Base-by-base conservation (phyloP, 2,329 filamentous ascomycete genomes). In the Pseudocercospora eumusae region DNA sequence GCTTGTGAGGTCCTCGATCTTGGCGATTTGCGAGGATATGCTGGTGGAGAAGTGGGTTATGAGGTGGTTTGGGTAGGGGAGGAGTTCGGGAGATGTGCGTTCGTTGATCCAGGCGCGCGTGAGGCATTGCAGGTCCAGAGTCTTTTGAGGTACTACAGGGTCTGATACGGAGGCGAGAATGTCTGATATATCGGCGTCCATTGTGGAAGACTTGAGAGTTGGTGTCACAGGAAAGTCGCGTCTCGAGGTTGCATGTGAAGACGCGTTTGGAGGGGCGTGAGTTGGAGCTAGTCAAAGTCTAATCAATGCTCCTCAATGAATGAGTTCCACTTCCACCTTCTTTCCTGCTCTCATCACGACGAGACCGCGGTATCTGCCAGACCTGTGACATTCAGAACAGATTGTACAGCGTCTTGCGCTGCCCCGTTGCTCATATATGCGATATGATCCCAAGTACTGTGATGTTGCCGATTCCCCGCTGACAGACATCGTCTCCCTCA, bases 61-160 rank as follows among this genome's bases (percentile, higher is more conserved):
- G 61, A 98, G 81, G 18, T 85, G 85, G 40, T 86, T 85, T 4
- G 88, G 84, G 78, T 87, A 98, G 78, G 88, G 85, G 42, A 98
- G 81, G n/a, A 99, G 82, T 77, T 97, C 93, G 2, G 93, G 92
- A 49, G 92, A 88, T 60, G 89, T 91, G 69, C 95, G 87, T 77
- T 99, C 96, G 47, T 93, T 91, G 49, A 97, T 86, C 93, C 93
- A 99, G 71, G 88, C 89, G 71, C 93, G 89, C 69, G 93, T 97
- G 69, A 99, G 81, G 57, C 90, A 86, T 76, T 97, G 92, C 68
- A 98, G 83, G 77, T 98, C 93, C 71, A 87, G 83, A 45, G 83
- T 87, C 69, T 86, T 84, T 40, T 64, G 68, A 2, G 86, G 84
- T 18, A 85, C 76, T 36, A 80, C 66, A 2, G 70, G 67, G 0